Evolutionary conservation across 2,329 filamentous ascomycete species (phyloP).

Genomic region (Phialophora macrospora): DNA sequence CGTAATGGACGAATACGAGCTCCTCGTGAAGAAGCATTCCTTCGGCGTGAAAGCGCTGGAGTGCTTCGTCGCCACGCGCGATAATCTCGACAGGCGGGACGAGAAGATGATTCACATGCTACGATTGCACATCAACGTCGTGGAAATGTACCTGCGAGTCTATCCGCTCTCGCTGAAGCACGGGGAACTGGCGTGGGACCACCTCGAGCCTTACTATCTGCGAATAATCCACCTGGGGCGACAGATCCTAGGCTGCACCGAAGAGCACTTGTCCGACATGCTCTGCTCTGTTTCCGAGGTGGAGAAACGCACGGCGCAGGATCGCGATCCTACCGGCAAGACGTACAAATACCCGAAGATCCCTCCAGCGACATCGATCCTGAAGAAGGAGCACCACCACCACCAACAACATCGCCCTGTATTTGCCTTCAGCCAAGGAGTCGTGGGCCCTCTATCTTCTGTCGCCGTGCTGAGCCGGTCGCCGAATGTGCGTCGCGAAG

Average conservation of each 20-base stretch:
- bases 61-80: background rate
- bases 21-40: conserved; percentile 8
- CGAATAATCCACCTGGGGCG: conserved; percentile 10
- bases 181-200: conserved; percentile 22
- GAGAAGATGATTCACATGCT: conserved; percentile 17
- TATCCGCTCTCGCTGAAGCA: conserved; percentile 7
- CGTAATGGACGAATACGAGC: conserved; percentile 8
- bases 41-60: conserved; percentile 10
- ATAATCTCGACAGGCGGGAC: conserved; percentile 3
- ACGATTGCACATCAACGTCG: conserved; percentile 9
- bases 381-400: background rate
- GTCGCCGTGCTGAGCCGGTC: conserved; percentile 39
- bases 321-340: background rate
- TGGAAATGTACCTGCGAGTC: conserved; percentile 15
- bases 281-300: background rate
- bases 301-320: background rate
- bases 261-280: conserved; percentile 1
- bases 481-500: conserved; percentile 38
- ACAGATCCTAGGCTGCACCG: conserved; percentile 16
- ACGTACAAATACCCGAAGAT: background rate
- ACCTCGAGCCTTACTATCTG: conserved; percentile 1
- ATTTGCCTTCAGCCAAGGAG: conserved; percentile 22
- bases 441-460: conserved; percentile 15
- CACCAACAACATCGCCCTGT: conserved; percentile 11
- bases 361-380: conserved; percentile 7